Evolutionary conservation across 1,139 yeast species (phyloP), one percentile per base, ranked within the genome.

Genomic region (Wickerhamomyces sp.): DNA sequence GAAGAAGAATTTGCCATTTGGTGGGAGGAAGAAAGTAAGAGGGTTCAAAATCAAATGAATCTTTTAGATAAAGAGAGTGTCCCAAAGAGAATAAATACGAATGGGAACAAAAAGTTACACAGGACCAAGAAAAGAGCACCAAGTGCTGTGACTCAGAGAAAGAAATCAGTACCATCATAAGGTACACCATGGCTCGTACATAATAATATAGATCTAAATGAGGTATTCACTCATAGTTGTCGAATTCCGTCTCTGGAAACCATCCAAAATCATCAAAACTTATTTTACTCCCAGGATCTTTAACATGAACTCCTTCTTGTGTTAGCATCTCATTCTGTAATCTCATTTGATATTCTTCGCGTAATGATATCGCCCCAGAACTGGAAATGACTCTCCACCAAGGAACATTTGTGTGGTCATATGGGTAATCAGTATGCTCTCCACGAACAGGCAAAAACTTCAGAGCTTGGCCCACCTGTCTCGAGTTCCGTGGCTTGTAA

Each of bases 381-480:
- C 85, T 69, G 41, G 76, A 75, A 18, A 86, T 66, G 2, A 86
- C 87, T 44, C 95, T 66, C 91, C 93, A 85, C 95, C 95, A 86
- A 1, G 95, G 94, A 10, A 84, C 75, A 10, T 66, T 66, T 1
- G 53, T 62, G 3, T 57, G 38, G 36, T 70, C 61, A 37, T 38
- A 57, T 3, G 59, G 58, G 34, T 60, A 59, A 4, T 48, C 53
- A 6, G 36, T 37, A 4, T 39, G 39, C 8, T 40, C 44, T 4
- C 42, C 43, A 40, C 29, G 27, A 6, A 48, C 10, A 7, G 75
- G 71, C 10, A 77, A 63, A 43, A 75, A 71, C 60, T 85, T 86
- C 48, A 86, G 65, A 0, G 90, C 78, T 33, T 75, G 73, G 0
- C 95, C 95, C 1, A 85, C 94, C 53, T 80, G 90, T 7, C 95